Conservation (phyloP, 1,284 basidiomycete genomes). For the Dichomitus squalens region DNA sequence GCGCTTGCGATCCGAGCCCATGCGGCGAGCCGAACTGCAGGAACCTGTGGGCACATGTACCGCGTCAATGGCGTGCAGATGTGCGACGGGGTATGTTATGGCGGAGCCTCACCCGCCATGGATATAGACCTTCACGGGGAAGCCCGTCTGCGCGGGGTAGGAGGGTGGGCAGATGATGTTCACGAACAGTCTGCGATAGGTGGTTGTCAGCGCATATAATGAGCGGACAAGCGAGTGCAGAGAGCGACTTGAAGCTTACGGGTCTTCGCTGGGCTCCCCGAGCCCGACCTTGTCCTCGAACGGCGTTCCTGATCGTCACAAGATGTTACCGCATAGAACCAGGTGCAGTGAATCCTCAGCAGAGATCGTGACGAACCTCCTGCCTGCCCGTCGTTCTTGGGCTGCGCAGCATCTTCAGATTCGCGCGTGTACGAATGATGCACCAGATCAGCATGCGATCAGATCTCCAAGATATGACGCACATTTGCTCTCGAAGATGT, state of each 20-base stretch:
- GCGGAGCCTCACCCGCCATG: constrained; percentile 60
- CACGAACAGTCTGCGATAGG: constrained; percentile 55
- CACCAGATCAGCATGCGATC: background rate
- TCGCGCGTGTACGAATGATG: background rate
- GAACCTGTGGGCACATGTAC: constrained; percentile 50
- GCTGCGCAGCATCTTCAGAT: constrained; percentile 57
- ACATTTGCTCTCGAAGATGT: constrained; percentile 63
- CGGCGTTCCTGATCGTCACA: constrained; percentile 37
- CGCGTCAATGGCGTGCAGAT: background rate
- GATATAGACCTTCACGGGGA: constrained; percentile 74
- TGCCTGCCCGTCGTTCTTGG: constrained; percentile 64
- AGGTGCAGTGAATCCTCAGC: background rate
- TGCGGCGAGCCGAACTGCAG: constrained; percentile 81
- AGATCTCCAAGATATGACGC: constrained; percentile 27
- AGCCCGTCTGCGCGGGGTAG: constrained; percentile 47
- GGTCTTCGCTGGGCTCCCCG: constrained; percentile 70
- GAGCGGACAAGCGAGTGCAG: background rate
- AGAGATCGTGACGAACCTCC: constrained; percentile 37
- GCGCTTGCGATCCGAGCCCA: constrained; percentile 57
- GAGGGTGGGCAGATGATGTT: constrained; percentile 70
- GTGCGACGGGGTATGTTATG: background rate
- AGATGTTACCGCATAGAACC: background rate
- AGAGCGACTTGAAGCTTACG: constrained; percentile 40
- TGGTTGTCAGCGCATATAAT: background rate
- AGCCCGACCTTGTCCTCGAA: constrained; percentile 62